Conservation (phyloP, 2,329 filamentous ascomycete genomes). For the Calonectria pteridis region DNA sequence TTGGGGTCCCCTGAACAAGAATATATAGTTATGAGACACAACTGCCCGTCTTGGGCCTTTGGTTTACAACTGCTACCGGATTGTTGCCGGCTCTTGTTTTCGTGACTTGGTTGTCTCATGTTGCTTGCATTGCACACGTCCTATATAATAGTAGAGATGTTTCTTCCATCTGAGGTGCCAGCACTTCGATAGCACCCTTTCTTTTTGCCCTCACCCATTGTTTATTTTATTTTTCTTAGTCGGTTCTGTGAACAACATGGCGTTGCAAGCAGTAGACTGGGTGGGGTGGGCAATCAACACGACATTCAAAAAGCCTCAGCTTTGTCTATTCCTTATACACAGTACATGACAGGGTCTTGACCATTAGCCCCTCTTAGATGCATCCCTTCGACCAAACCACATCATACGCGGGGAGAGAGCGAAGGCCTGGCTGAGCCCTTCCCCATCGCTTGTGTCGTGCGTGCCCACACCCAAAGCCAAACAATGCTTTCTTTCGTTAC, state of each 20-base stretch:
- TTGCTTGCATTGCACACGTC: neutral
- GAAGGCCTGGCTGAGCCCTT: conserved; percentile 19
- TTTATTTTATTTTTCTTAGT: neutral
- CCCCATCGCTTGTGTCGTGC: conserved; percentile 18
- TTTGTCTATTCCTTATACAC: conserved; percentile 50
- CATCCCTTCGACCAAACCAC: conserved; percentile 40
- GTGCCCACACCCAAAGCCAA: conserved; percentile 30
- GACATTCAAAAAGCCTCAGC: conserved; percentile 34
- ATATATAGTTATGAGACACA: neutral
- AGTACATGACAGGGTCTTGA: conserved; percentile 45
- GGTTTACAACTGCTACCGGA: neutral
- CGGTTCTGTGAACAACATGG: neutral
- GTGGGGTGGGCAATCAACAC: neutral
- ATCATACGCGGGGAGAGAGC: conserved; percentile 23
- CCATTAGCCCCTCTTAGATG: conserved; percentile 34
- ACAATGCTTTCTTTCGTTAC: conserved; percentile 30
- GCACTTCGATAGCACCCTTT: neutral
- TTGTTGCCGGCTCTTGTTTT: neutral
- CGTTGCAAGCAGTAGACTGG: neutral
- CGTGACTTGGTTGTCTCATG: neutral
- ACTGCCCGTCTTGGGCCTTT: neutral
- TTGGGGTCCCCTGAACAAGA: neutral
- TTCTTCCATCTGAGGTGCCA: neutral
- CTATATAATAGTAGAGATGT: neutral
- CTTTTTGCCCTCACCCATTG: neutral